Base-by-base conservation (phyloP, 2,329 filamentous ascomycete genomes). In the Neocucurbitaria cava region DNA sequence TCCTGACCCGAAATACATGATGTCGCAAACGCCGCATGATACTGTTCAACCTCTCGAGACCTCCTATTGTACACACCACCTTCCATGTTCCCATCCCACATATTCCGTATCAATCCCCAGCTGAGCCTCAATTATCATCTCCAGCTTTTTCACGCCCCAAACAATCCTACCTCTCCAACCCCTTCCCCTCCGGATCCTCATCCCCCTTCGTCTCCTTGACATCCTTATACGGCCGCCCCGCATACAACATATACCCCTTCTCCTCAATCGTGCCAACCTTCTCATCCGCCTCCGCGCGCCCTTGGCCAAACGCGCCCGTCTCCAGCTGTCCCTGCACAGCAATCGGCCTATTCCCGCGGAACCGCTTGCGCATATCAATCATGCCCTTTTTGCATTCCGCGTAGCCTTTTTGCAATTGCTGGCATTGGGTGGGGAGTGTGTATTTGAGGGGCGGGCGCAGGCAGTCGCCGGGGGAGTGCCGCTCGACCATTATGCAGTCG, bases 321-420 rank as follows among this genome's bases (percentile, higher is more conserved):
- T 74, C 71, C 5, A 72, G 58, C 49, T 75, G 72, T 0, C 66
- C 66, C 11, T 64, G 56, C 2, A 76, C 65, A 18, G 67, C 83
- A 62, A 96, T 88, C 49, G 95, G 92, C 75, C 92, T 87, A 80
- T 98, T 98, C 54, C 95, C 95, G 51, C 95, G 87, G 79, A 99
- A 98, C 30, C 95, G 89, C 81, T 98, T 98, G 76, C 95, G 91
- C 95, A 99, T 99, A 76, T 99, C 95, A 66, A 98, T 90, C 87
- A 96, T 87, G 62, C 95, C 95, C 62, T 94, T 90, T 72, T 96
- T 96, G 85, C 95, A 99, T 74, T 97, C 91, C 75, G 91, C 90
- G 70, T 96, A 95, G 41, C 92, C 72, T 76, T 92, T 93, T 76
- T 94, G 92, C 56, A 99, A 85, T 77, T 97, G 94, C 74, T 94